A percentile compares a stretch with the other conserved stretches of the same genome.
These are phyloP conservation scores for Drechslerella dactyloides DNA, from an alignment of 2,329 filamentous ascomycete species.

Conservation along the genomic window DNA sequence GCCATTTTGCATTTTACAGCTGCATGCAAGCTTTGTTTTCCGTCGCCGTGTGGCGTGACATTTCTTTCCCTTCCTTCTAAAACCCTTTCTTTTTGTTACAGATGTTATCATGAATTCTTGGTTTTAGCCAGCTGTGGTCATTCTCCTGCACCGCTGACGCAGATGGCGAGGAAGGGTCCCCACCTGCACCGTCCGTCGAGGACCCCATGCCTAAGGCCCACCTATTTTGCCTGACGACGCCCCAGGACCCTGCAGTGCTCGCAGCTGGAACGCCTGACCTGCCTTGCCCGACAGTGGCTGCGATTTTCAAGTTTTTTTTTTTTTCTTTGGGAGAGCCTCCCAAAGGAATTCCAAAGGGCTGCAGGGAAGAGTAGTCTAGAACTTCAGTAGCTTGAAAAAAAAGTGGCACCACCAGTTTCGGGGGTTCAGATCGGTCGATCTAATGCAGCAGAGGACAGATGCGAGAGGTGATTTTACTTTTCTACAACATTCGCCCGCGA, in stretches of 20 bases:
- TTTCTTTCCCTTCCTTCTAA: too few species aligned
- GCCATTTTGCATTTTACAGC: too few species aligned
- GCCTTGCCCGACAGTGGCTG: background rate
- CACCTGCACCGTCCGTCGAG: too few species aligned
- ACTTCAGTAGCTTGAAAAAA: background rate
- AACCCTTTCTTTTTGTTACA: too few species aligned
- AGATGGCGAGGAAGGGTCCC: too few species aligned
- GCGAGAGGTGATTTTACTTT: background rate
- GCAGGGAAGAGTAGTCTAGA: background rate
- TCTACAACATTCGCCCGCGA: background rate
- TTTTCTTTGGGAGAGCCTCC: background rate
- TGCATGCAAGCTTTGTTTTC: too few species aligned
- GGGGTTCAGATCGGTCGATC: background rate
- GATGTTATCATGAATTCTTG: too few species aligned
- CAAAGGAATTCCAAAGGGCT: background rate
- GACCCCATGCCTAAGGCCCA: too few species aligned
- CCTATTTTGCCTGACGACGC: background rate
- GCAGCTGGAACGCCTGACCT: background rate
- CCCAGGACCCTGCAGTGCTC: background rate
- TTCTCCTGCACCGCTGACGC: too few species aligned
- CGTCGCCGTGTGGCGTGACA: too few species aligned
- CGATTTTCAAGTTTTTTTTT: background rate
- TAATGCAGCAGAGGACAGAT: background rate
- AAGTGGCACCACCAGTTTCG: background rate
- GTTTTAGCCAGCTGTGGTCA: too few species aligned